Percentiles rank a stretch among this genome's conserved stretches.
These are phyloP conservation scores for Aphanomyces cochlioides DNA, from an alignment of 352 stramenopile species.

Conservation along the genomic window DNA sequence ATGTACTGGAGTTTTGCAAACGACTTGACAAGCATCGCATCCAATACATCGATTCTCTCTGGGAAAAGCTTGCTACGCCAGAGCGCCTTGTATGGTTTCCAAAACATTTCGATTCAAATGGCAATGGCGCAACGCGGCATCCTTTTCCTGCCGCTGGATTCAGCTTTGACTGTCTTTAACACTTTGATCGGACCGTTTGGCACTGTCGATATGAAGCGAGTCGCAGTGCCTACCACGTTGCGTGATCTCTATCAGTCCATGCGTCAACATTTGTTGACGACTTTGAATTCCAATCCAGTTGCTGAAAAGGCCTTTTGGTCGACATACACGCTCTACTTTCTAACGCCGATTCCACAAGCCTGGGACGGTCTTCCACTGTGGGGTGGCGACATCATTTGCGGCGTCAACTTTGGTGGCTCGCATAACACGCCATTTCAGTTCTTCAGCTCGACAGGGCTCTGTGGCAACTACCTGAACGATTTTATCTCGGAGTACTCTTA, in stretches of 20 bases:
- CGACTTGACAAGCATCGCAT: constrained; percentile 10
- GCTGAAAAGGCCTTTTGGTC: neutral
- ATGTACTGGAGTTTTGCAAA: constrained; percentile 26
- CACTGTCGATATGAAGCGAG: constrained; percentile 17
- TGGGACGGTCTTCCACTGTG: neutral
- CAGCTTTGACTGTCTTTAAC: neutral
- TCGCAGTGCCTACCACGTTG: neutral
- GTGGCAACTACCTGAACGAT: constrained; percentile 6
- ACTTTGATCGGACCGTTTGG: constrained; percentile 11
- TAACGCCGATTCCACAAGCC: neutral
- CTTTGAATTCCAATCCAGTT: neutral
- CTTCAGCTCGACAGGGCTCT: constrained; percentile 8
- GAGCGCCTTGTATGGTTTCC: constrained; percentile 10
- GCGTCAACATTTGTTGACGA: neutral
- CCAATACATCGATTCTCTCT: neutral
- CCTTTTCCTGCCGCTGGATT: constrained; percentile 3
- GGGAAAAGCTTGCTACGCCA: neutral
- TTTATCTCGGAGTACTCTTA: neutral
- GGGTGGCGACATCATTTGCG: constrained; percentile 26
- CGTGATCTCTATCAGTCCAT: neutral
- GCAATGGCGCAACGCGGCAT: neutral
- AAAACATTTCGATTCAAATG: neutral
- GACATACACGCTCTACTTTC: neutral
- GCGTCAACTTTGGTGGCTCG: constrained; percentile 6
- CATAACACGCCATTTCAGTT: neutral